Conservation (phyloP, 192 early-diverging fungal species). For the Rhizophagus clarus region DNA sequence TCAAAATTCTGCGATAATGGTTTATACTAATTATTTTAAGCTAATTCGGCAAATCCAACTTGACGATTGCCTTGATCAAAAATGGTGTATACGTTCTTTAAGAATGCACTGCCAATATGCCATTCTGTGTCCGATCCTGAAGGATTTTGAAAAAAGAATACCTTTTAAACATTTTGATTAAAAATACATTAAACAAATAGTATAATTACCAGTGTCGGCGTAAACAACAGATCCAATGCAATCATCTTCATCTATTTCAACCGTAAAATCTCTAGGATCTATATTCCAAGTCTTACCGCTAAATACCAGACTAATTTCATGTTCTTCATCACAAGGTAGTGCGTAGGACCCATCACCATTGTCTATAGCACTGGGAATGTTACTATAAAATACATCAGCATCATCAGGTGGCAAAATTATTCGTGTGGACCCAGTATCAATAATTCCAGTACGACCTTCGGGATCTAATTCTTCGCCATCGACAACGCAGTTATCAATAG, state of each 20-base stretch:
- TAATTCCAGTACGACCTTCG: not conserved
- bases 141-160: not conserved
- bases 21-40: not conserved
- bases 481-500: not conserved
- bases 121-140: not conserved
- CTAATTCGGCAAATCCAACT: not conserved
- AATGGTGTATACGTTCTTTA: not conserved
- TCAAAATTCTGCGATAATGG: not conserved
- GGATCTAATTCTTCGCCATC: not conserved
- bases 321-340: not conserved
- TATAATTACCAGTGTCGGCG: not conserved
- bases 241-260: not conserved
- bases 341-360: not conserved
- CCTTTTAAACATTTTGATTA: not conserved
- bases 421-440: not conserved
- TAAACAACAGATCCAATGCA: not conserved
- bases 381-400: not conserved
- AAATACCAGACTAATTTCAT: not conserved
- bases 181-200: not conserved
- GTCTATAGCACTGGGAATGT: not conserved
- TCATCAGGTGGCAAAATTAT: not conserved
- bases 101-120: not conserved
- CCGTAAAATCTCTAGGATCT: not conserved
- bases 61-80: not conserved
- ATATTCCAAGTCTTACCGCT: not conserved